These are phyloP conservation scores for Terana coerulea DNA, from an alignment of 768 basidiomycete species.

Conservation along the genomic window DNA sequence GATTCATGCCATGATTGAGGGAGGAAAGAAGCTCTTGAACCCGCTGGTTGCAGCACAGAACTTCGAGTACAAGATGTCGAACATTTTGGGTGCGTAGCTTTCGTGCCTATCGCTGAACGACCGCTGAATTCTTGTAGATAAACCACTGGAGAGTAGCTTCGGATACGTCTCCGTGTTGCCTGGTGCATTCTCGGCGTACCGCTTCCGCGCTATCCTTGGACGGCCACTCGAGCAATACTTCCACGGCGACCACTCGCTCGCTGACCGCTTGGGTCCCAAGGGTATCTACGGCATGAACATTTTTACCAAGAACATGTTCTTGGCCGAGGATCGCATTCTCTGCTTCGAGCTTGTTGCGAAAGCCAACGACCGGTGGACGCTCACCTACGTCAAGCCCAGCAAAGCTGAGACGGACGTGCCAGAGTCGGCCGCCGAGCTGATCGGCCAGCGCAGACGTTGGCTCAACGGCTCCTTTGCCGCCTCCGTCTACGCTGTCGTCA, in stretches of 20 bases:
- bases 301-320: conserved; percentile 91
- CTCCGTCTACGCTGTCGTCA: conserved; percentile 87
- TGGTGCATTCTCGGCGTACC: conserved; percentile 95
- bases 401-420: conserved; percentile 98
- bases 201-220: conserved; percentile 89
- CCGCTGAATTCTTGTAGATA: conserved; percentile 46
- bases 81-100: conserved; percentile 68
- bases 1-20: conserved; percentile 96
- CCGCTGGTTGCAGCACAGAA: conserved; percentile 94
- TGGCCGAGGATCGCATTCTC: conserved; percentile 94
- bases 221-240: conserved; percentile 84
- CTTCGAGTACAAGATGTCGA: conserved; percentile 98
- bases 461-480: conserved; percentile 95
- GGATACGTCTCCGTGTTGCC: conserved; percentile 95
- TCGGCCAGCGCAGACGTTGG: conserved; percentile 95
- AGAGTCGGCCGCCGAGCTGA: conserved; percentile 86
- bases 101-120: conserved; percentile 1
- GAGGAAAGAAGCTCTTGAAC: conserved; percentile 87
- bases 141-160: conserved; percentile 92
- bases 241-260: conserved; percentile 85
- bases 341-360: conserved; percentile 98
- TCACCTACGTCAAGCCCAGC: conserved; percentile 91
- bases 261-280: conserved; percentile 87
- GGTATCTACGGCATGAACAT: conserved; percentile 97
- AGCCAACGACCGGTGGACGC: conserved; percentile 78